These are phyloP conservation scores for Barnettozyma populi DNA, from an alignment of 805 yeast species.

Conservation along the genomic window DNA sequence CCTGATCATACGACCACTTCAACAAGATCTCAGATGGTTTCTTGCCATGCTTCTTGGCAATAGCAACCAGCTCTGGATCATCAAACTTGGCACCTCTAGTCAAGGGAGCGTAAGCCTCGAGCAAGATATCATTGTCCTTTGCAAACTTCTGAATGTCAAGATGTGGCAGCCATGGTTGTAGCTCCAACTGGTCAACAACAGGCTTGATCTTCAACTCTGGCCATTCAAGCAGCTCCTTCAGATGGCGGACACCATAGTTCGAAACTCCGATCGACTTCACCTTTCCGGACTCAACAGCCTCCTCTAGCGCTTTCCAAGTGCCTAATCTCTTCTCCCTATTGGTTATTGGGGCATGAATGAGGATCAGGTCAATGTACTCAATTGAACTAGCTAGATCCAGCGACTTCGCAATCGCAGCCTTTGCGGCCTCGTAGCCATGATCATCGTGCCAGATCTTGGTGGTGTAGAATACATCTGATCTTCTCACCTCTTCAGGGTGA, in stretches of 20 bases:
- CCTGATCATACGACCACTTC: conserved; percentile 22
- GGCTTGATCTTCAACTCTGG: conserved; percentile 50
- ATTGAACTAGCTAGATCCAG: conserved; percentile 44
- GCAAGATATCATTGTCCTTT: conserved; percentile 45
- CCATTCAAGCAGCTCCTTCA: conserved; percentile 58
- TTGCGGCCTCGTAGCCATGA: conserved; percentile 53
- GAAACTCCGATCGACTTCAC: conserved; percentile 75
- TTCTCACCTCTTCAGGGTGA: conserved; percentile 40
- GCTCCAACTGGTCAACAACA: conserved; percentile 72
- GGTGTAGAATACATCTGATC: conserved; percentile 61
- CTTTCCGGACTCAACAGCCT: conserved; percentile 52
- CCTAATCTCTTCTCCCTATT: conserved; percentile 46
- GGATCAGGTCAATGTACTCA: conserved; percentile 65
- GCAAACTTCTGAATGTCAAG: conserved; percentile 58
- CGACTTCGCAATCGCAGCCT: conserved; percentile 50
- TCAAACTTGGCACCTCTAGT: conserved; percentile 53
- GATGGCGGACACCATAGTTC: conserved; percentile 56
- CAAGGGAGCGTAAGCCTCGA: conserved; percentile 80
- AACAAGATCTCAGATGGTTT: conserved; percentile 17
- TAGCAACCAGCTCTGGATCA: conserved; percentile 45
- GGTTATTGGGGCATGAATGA: conserved; percentile 61
- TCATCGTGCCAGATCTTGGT: conserved; percentile 56
- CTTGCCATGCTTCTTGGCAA: conserved; percentile 38
- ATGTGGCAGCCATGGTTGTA: conserved; percentile 80
- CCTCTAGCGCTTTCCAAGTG: conserved; percentile 72